Evolutionary conservation across 2,329 filamentous ascomycete genomes (phyloP).

Genomic region (Aspergillus oerlinghausenensis): DNA sequence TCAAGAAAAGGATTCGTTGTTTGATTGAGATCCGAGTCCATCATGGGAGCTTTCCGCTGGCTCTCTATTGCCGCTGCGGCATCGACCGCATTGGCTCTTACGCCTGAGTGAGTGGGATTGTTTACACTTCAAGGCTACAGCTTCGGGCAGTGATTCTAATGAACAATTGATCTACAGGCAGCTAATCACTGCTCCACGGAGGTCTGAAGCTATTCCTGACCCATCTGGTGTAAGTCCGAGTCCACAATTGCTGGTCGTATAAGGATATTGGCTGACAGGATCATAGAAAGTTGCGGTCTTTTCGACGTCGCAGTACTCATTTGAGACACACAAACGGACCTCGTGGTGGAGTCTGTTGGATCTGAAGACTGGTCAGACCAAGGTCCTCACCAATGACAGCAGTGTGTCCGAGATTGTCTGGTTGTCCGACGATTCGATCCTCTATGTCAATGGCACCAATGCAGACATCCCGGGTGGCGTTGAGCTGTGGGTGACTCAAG

Average conservation of each 20-base stretch:
- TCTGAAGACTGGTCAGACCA: slow-evolving; percentile 61
- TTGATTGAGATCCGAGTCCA: slow-evolving; percentile 1
- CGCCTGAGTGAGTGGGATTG: slow-evolving; percentile 24
- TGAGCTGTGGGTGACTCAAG: slow-evolving; percentile 36
- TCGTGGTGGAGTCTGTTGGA: slow-evolving; percentile 65
- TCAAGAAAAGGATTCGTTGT: not conserved
- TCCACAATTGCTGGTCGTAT: not conserved
- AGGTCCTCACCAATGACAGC: slow-evolving; percentile 60
- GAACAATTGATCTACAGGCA: slow-evolving; percentile 18
- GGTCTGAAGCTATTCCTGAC: slow-evolving; percentile 35
- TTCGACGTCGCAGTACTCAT: slow-evolving; percentile 70
- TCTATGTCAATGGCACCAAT: slow-evolving; percentile 50
- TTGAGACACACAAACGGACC: slow-evolving; percentile 64
- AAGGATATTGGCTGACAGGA: not conserved
- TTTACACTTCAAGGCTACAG: not conserved
- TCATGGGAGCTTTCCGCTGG: slow-evolving; percentile 24
- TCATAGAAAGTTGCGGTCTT: slow-evolving; percentile 43
- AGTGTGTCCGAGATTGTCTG: slow-evolving; percentile 69
- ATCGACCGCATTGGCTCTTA: slow-evolving; percentile 21
- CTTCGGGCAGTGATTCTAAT: not conserved
- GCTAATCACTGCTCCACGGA: slow-evolving; percentile 35
- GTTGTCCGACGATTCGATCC: slow-evolving; percentile 63
- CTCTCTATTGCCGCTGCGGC: slow-evolving; percentile 20
- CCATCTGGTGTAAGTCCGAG: slow-evolving; percentile 34
- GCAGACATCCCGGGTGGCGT: slow-evolving; percentile 36